These are phyloP conservation scores for Dioszegia aurantiaca DNA, from an alignment of 768 basidiomycete species.

Conservation along the genomic window DNA sequence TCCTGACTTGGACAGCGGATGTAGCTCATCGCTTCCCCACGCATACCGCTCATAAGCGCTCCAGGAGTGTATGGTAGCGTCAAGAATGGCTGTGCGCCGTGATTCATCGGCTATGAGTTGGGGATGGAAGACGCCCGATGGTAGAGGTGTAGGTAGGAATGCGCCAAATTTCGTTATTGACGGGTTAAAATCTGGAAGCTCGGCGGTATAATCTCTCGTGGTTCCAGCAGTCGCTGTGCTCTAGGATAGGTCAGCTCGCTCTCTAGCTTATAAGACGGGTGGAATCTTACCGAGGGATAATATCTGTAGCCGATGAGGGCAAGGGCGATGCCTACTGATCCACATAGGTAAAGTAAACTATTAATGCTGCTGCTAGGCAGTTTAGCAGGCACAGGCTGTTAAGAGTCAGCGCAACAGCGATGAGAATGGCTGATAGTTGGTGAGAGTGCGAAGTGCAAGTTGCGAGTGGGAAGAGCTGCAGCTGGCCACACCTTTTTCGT, in stretches of 20 bases:
- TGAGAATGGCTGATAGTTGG: too few species aligned
- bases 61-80: constrained; percentile 61
- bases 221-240: neutral
- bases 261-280: too few species aligned
- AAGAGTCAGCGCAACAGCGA: too few species aligned
- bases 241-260: too few species aligned
- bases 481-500: too few species aligned
- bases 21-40: constrained; percentile 84
- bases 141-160: constrained; percentile 21
- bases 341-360: neutral
- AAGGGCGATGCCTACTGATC: constrained; percentile 4
- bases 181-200: neutral
- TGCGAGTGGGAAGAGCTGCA: too few species aligned
- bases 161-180: constrained; percentile 12
- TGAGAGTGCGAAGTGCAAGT: too few species aligned
- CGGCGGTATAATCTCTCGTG: neutral
- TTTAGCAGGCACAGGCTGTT: neutral
- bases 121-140: constrained; percentile 8
- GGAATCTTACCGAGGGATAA: constrained; percentile 5
- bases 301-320: constrained; percentile 5
- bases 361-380: neutral
- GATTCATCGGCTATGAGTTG: constrained; percentile 59
- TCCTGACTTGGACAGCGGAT: constrained; percentile 72
- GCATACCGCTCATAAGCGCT: constrained; percentile 67
- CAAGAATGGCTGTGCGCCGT: constrained; percentile 68